Conservation (phyloP, 139 green algal species). For the Mesostigma viride region DNA sequence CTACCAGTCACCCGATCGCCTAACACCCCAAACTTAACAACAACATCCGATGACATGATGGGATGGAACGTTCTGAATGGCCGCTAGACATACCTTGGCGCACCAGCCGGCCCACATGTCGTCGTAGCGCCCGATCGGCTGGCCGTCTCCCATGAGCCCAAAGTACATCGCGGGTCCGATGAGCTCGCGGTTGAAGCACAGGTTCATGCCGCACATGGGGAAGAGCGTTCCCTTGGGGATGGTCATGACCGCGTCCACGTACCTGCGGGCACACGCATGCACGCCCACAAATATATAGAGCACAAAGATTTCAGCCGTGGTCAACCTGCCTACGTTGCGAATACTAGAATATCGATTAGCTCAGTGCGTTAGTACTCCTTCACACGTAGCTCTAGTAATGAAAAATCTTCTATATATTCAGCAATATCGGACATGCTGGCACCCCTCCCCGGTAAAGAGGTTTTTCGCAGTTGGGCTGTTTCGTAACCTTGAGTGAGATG, state of each 20-base stretch:
- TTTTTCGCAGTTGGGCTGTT: too few species aligned
- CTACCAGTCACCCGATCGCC: not conserved
- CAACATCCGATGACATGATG: slow-evolving; percentile 3
- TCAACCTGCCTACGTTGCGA: too few species aligned
- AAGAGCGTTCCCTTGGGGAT: slow-evolving; percentile 88
- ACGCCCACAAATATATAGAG: too few species aligned
- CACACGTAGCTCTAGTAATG: too few species aligned
- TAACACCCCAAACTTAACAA: not conserved
- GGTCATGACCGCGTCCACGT: slow-evolving; percentile 89
- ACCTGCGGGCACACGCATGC: too few species aligned
- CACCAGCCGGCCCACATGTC: slow-evolving; percentile 99
- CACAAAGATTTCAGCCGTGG: too few species aligned
- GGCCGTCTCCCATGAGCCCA: slow-evolving; percentile 90
- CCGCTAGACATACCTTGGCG: slow-evolving; percentile 64
- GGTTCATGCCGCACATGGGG: slow-evolving; percentile 97
- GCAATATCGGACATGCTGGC: too few species aligned
- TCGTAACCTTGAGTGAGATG: too few species aligned
- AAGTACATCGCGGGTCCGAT: slow-evolving; percentile 96
- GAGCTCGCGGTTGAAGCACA: slow-evolving; percentile 76
- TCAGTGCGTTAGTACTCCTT: too few species aligned
- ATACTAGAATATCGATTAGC: too few species aligned
- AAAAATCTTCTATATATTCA: too few species aligned
- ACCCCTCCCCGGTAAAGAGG: too few species aligned
- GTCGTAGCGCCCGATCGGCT: slow-evolving; percentile 88
- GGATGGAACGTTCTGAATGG: not conserved